Evolutionary conservation across 2,329 filamentous ascomycete species (phyloP).

Genomic region (Fusarium floridanum): DNA sequence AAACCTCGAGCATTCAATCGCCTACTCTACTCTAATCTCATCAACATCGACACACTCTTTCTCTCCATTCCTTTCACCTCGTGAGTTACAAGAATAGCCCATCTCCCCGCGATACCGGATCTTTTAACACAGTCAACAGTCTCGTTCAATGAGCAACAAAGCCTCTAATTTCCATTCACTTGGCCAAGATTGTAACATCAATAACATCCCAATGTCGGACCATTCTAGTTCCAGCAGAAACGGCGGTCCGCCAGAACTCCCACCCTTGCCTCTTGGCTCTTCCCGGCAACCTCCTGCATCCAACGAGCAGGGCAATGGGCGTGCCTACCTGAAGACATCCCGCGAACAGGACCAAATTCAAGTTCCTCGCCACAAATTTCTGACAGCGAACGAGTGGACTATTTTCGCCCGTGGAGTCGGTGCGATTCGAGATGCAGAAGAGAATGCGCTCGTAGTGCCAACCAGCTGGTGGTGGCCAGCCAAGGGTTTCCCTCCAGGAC

Average conservation of each 20-base stretch:
- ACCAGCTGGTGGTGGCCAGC: slow-evolving; percentile 60
- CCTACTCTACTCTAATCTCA: background rate
- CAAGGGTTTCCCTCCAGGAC: slow-evolving; percentile 60
- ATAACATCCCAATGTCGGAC: slow-evolving; percentile 3
- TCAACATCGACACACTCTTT: background rate
- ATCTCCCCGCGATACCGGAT: background rate
- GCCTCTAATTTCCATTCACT: background rate
- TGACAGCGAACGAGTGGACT: slow-evolving; percentile 60
- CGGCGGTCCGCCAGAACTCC: background rate
- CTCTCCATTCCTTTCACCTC: background rate
- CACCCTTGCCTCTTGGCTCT: background rate
- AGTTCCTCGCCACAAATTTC: slow-evolving; percentile 52
- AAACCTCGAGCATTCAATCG: background rate
- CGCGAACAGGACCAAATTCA: background rate
- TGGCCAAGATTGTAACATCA: background rate
- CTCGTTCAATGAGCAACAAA: background rate
- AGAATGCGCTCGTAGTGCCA: slow-evolving; percentile 57
- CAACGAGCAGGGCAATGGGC: background rate
- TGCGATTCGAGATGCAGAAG: slow-evolving; percentile 60
- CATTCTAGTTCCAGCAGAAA: background rate
- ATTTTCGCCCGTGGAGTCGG: slow-evolving; percentile 63
- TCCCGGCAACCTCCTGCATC: background rate
- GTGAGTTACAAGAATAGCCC: background rate
- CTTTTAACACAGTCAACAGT: background rate
- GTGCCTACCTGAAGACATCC: background rate